Conservation (phyloP, 192 early-diverging fungal species). For the Dimargaris xerosporica region DNA sequence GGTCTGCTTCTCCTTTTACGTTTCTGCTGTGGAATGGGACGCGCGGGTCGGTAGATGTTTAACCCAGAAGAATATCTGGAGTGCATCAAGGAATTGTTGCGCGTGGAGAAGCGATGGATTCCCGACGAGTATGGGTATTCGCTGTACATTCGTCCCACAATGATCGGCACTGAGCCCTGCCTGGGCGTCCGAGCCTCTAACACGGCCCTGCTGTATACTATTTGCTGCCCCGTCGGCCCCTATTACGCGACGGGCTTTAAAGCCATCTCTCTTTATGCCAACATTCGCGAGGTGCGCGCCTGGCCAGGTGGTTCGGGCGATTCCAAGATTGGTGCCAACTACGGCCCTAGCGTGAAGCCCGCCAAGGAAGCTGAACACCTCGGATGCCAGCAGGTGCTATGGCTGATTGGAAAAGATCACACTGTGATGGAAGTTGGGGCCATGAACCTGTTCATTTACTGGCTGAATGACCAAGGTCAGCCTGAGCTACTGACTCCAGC, state of each 20-base stretch:
- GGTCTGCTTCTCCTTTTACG: too few species aligned
- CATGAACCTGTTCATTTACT: slow-evolving; percentile 89
- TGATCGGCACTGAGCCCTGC: slow-evolving; percentile 77
- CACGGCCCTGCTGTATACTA: slow-evolving; percentile 69
- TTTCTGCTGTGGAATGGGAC: too few species aligned
- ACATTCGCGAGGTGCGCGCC: slow-evolving; percentile 72
- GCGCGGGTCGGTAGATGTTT: slow-evolving; percentile 24
- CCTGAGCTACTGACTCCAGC: slow-evolving; percentile 78
- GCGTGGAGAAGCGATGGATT: slow-evolving; percentile 76
- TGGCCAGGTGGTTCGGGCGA: slow-evolving; percentile 93
- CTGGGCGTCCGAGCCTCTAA: slow-evolving; percentile 72
- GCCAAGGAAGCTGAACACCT: slow-evolving; percentile 74
- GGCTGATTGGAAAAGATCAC: slow-evolving; percentile 79
- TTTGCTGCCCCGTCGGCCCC: slow-evolving; percentile 84
- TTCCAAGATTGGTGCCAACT: slow-evolving; percentile 71
- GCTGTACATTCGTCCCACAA: slow-evolving; percentile 83
- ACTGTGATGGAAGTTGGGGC: slow-evolving; percentile 91
- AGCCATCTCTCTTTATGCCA: slow-evolving; percentile 74
- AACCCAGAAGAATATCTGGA: slow-evolving; percentile 61
- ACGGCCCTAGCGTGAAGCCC: slow-evolving; percentile 36
- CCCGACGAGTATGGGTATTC: slow-evolving; percentile 83
- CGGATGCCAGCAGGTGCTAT: slow-evolving; percentile 89
- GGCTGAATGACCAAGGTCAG: slow-evolving; percentile 71
- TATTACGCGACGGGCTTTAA: slow-evolving; percentile 92
- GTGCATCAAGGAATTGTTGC: slow-evolving; percentile 69